Evolutionary conservation across 169 alveolate species (phyloP), one percentile per base, ranked within the genome.

Genomic region (Cryptosporidium sp.): DNA sequence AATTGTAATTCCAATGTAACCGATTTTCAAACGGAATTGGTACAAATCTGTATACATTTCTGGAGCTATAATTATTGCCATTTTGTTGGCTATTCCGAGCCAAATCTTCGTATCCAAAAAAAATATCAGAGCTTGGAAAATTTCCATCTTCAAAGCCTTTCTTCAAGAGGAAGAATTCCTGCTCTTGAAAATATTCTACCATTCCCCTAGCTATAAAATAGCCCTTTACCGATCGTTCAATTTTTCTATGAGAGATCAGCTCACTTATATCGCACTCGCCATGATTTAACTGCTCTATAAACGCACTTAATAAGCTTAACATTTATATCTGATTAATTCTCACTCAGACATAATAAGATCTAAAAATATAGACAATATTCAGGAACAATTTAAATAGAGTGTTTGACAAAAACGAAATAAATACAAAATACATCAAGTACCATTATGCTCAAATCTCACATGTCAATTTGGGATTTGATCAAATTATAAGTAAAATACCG

Each of bases 131-230:
- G 6, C 55, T 12, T 14, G 55, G 16, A 14, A 0, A 29, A 5
- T 4, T 68, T 12, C 31, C 51, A 69, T 69, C 0, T 5, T 37
- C n/a, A 35, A 37, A 50, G 21, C 16, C 29, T 6, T 55, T 26
- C 14, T 55, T 10, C 10, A 37, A 67, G 16, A 45, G 10, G 26
- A 59, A 80, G 1, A 80, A 0, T 48, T 80, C 89, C n/a, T 59
- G 89, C 33, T 80, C 89, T 43, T 43, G 50, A 45, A 39, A 80
- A 52, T 43, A 80, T 7, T 59, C 74, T 3, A 80, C 29, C 89
- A 80, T 80, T 43, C 89, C 89, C 29, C 75, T 80, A 16, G 59
- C 41, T 41, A 45, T 33, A 21, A 58, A 14, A 41, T 73, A 73
- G 3, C 86, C 86, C 31, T 37, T 39, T 52, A 37, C 8, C 9